Percentiles rank a stretch among this genome's conserved stretches.
Evolutionary conservation across 768 basidiomycete species (phyloP).

Genomic region (Mycena metata): DNA sequence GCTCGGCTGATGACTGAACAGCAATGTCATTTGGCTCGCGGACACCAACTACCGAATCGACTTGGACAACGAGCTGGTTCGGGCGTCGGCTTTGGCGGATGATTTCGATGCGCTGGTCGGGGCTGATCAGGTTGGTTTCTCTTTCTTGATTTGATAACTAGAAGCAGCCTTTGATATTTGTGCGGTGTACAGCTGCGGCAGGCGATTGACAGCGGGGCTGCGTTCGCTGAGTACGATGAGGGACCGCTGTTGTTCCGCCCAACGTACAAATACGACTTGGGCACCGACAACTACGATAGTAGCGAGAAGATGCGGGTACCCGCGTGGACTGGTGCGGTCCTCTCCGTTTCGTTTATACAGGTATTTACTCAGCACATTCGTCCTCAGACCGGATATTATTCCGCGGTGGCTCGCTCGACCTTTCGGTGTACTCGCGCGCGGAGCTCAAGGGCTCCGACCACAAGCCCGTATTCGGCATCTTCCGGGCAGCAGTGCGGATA

Average conservation of each 20-base stretch:
- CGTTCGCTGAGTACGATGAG: constrained; percentile 89
- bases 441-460: constrained; percentile 96
- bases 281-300: constrained; percentile 91
- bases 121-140: constrained; percentile 82
- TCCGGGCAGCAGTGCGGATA: constrained; percentile 81
- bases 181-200: constrained; percentile 68
- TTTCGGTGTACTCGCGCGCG: constrained; percentile 85
- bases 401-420: constrained; percentile 78
- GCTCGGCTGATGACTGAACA: constrained; percentile 47
- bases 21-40: constrained; percentile 93
- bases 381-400: constrained; percentile 90
- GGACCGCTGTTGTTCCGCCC: constrained; percentile 93
- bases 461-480: constrained; percentile 93
- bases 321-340: constrained; percentile 90
- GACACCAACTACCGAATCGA: constrained; percentile 97
- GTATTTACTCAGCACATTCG: constrained; percentile 33
- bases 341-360: background rate
- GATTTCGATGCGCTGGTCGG: constrained; percentile 82
- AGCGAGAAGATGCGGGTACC: constrained; percentile 97
- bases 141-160: background rate
- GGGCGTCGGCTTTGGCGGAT: constrained; percentile 71
- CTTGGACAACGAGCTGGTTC: constrained; percentile 84
- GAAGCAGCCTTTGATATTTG: constrained; percentile 17
- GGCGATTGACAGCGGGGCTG: constrained; percentile 78
- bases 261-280: constrained; percentile 92